Conservation (phyloP, 1,284 basidiomycete species). For the Agaricales sp. region DNA sequence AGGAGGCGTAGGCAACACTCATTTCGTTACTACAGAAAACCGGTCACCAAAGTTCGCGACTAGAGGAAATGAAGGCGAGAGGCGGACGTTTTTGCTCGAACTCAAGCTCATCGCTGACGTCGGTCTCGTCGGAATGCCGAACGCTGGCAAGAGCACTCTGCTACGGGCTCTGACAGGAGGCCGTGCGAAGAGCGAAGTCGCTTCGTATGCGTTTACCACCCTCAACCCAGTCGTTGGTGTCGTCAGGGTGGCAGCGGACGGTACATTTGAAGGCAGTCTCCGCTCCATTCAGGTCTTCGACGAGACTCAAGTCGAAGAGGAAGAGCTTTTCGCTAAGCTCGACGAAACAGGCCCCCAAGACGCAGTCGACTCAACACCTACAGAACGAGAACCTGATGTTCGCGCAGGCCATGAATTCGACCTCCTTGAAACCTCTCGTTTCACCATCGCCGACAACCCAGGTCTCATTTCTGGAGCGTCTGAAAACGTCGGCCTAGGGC, state of each 20-base stretch:
- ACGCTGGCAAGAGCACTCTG: constrained; percentile 86
- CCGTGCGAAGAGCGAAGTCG: constrained; percentile 78
- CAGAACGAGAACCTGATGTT: constrained; percentile 13
- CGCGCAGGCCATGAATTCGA: constrained; percentile 37
- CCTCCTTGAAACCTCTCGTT: constrained; percentile 65
- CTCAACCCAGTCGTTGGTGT: constrained; percentile 94
- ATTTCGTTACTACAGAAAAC: constrained; percentile 60
- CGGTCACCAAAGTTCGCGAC: constrained; percentile 78
- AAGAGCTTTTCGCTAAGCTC: constrained; percentile 31
- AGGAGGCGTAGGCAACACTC: constrained; percentile 88
- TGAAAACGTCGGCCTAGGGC: constrained; percentile 86
- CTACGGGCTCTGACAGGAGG: constrained; percentile 84
- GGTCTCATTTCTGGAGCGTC: constrained; percentile 83
- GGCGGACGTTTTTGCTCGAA: constrained; percentile 80
- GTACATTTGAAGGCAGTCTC: constrained; percentile 59
- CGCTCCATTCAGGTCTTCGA: constrained; percentile 48
- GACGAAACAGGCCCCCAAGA: constrained; percentile 35
- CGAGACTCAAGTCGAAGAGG: constrained; percentile 59
- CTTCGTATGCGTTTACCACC: constrained; percentile 90
- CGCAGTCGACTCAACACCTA: constrained; percentile 17
- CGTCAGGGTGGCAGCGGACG: constrained; percentile 76
- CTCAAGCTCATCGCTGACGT: constrained; percentile 93
- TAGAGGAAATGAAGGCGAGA: constrained; percentile 74
- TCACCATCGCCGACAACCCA: constrained; percentile 97
- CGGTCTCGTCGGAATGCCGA: constrained; percentile 93